These are phyloP conservation scores for Cryptococcus wingfieldii DNA, from an alignment of 1,284 basidiomycete genomes.

Conservation along the genomic window DNA sequence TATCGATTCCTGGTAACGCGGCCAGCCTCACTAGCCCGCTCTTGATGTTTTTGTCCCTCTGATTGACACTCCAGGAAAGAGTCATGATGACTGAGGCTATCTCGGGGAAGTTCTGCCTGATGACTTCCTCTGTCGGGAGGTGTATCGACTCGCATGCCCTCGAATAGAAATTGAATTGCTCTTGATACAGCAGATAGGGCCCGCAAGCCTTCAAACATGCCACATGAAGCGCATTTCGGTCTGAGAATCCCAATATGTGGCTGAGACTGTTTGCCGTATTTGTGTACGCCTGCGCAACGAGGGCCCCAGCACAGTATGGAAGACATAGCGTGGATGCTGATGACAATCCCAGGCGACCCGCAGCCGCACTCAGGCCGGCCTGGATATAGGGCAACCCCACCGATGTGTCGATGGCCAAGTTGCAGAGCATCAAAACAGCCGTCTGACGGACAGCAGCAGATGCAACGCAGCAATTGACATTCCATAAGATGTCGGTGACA, in stretches of 20 bases:
- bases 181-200: background rate
- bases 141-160: conserved; percentile 29
- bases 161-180: conserved; percentile 14
- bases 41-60: background rate
- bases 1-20: too few relatives aligned
- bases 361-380: conserved; percentile 60
- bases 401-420: conserved; percentile 55
- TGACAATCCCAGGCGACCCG: conserved; percentile 64
- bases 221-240: background rate
- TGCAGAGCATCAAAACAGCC: conserved; percentile 81
- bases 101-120: conserved; percentile 17
- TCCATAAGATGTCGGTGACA: conserved; percentile 69
- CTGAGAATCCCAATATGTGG: background rate
- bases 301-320: conserved; percentile 59
- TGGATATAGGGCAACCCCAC: conserved; percentile 62
- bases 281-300: too few relatives aligned
- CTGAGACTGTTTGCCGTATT: too few relatives aligned
- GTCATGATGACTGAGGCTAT: conserved; percentile 23
- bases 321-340: conserved; percentile 67
- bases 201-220: background rate
- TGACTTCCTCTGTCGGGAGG: conserved; percentile 4
- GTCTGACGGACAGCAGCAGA: conserved; percentile 76
- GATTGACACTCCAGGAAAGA: background rate
- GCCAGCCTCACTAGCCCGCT: background rate
- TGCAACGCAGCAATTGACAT: conserved; percentile 79